Base-by-base conservation (phyloP, 148 eudicot genomes). In the Salicornia ramosissima region DNA sequence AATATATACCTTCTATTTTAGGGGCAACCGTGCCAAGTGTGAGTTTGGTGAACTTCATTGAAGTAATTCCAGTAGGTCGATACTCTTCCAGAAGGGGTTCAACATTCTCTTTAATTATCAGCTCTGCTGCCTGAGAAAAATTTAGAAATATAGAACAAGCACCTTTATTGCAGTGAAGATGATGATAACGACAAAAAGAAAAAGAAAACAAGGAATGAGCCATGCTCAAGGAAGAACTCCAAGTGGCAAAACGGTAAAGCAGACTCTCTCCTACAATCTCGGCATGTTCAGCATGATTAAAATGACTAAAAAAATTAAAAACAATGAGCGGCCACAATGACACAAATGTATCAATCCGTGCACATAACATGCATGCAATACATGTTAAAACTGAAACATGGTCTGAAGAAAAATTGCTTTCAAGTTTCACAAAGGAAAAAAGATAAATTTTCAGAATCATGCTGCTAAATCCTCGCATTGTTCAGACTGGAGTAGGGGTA, bases 21-120 rank as follows among this genome's bases (percentile, higher is more conserved):
- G 98, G 98, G 65, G 98, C 90, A 79, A 94, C 98, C 36, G 86
- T 88, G 74, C 98, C 98, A 62, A 94, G 92, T 77, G 98, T 85
- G 67, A 94, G 82, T 82, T 90, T 94, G 82, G 77, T 90, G 72
- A 94, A 94, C 83, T 94, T 94, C 85, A 94, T 68, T 45, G 96
- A 90, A 47, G 89, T 74, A 66, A 94, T 90, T 67, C 98, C 98
- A 26, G 91, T 70, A 70, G 97, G 96, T 18, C 98, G 92, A 73
- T 94, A 94, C 22, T 94, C 86, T 85, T 94, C 98, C 80, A 94
- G 71, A 64, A 94, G 79, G 66, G 98, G 98, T 84, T 94, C 98
- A 74, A 94, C 98, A 72, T 96, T 86, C 77, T 94, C 98, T 73
- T 77, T 88, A 47, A 93, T 88, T 67, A 93, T 80, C 67, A 85